A percentile compares a stretch with the other conserved stretches of the same genome.
phyloP scores from a whole-genome alignment of 441 rosid genomes.

The Pelargonium cotyledonis region DNA sequence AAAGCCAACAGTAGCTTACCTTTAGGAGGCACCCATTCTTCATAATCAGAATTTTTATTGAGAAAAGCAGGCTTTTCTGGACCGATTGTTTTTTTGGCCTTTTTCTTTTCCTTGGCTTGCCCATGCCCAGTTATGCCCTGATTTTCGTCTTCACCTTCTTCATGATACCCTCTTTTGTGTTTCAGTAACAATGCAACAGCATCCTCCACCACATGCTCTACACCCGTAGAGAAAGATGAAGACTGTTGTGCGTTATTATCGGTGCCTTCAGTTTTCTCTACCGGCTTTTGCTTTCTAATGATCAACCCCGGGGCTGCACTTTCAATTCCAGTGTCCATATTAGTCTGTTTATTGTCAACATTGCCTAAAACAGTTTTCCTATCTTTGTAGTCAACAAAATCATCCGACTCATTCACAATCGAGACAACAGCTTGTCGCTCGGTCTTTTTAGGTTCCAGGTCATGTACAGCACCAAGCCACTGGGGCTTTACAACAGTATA shows the following conservation, averaged over 20 bases:
- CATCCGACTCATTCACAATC: slow-evolving; percentile 37
- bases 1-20: slow-evolving; percentile 37
- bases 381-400: slow-evolving; percentile 82
- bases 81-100: slow-evolving; percentile 56
- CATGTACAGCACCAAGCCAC: slow-evolving; percentile 88
- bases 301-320: slow-evolving; percentile 64
- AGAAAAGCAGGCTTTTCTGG: slow-evolving; percentile 75
- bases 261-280: slow-evolving; percentile 30
- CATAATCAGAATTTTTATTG: slow-evolving; percentile 43
- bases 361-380: slow-evolving; percentile 47
- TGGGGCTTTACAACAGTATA: slow-evolving; percentile 65
- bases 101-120: slow-evolving; percentile 46
- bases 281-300: slow-evolving; percentile 64
- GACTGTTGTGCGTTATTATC: slow-evolving; percentile 26
- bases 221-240: slow-evolving; percentile 34
- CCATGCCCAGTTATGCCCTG: slow-evolving; percentile 26
- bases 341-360: slow-evolving; percentile 19
- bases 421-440: slow-evolving; percentile 29
- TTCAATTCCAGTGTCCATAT: slow-evolving; percentile 40
- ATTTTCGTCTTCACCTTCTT: slow-evolving; percentile 35
- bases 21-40: slow-evolving; percentile 90
- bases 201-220: slow-evolving; percentile 58
- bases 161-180: slow-evolving; percentile 64
- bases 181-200: slow-evolving; percentile 83
- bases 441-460: slow-evolving; percentile 38